phyloP scores from a whole-genome alignment of 2,329 filamentous ascomycete species.

The Xylaria sp. region DNA sequence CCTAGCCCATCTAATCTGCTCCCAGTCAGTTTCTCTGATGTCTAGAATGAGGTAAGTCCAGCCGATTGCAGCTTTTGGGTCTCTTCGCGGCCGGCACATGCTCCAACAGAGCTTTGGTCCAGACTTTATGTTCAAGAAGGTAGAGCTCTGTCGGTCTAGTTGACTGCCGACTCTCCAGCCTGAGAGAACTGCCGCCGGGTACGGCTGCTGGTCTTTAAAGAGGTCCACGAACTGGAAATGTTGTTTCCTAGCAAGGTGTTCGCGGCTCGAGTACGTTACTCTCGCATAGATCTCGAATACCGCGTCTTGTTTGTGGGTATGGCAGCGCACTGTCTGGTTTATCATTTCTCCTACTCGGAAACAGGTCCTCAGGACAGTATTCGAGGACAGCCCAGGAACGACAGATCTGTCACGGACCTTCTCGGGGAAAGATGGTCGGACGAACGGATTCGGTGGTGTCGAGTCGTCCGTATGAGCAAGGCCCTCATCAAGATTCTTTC shows the following conservation, averaged over 20 bases:
- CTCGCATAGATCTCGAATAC: constrained; percentile 67
- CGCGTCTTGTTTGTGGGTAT: constrained; percentile 40
- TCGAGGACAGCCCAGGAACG: constrained; percentile 54
- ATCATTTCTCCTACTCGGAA: constrained; percentile 67
- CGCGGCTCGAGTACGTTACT: constrained; percentile 59
- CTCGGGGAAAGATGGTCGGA: constrained; percentile 53
- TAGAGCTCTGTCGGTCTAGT: constrained; percentile 32
- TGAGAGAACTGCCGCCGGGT: constrained; percentile 36
- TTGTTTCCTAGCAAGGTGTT: constrained; percentile 54
- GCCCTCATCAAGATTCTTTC: background rate
- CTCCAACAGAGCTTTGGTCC: constrained; percentile 33
- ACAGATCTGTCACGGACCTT: constrained; percentile 54
- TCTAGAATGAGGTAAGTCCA: constrained; percentile 31
- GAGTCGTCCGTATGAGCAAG: background rate
- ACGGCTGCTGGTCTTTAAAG: constrained; percentile 60
- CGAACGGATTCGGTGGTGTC: constrained; percentile 46
- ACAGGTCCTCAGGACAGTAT: constrained; percentile 57
- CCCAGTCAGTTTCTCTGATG: constrained; percentile 32
- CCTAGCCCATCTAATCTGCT: constrained; percentile 31
- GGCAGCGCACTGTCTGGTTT: constrained; percentile 43
- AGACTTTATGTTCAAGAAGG: constrained; percentile 25
- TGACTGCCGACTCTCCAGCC: constrained; percentile 33
- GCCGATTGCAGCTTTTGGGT: constrained; percentile 27
- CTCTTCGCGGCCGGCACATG: constrained; percentile 32
- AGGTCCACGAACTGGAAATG: constrained; percentile 67